These are phyloP conservation scores for Penicillium maclennaniae DNA, from an alignment of 495 filamentous ascomycete species.

Conservation along the genomic window DNA sequence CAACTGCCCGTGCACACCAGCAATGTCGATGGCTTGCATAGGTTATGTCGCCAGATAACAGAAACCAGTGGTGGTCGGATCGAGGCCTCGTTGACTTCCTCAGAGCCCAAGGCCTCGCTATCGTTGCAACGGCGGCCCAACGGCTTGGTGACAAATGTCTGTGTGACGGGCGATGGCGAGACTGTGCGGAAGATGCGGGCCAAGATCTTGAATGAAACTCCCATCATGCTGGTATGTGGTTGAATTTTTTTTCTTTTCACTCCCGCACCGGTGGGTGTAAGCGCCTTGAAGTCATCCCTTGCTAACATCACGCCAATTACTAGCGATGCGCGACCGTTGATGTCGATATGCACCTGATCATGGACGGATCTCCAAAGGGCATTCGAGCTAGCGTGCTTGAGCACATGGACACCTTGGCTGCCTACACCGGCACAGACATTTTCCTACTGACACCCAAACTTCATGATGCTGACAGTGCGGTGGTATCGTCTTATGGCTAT, in stretches of 20 bases:
- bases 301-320: conserved; percentile 20
- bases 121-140: conserved; percentile 63
- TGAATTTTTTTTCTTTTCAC: conserved; percentile 24
- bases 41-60: conserved; percentile 73
- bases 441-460: conserved; percentile 84
- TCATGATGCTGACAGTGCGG: conserved; percentile 49
- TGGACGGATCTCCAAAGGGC: conserved; percentile 62
- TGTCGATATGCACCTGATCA: conserved; percentile 82
- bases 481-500: conserved; percentile 60
- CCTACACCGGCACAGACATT: conserved; percentile 89
- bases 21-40: conserved; percentile 74
- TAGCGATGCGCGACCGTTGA: conserved; percentile 91
- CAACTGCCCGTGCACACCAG: conserved; percentile 83
- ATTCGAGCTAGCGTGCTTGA: conserved; percentile 70
- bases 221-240: conserved; percentile 74
- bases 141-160: conserved; percentile 83
- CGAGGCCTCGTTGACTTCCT: conserved; percentile 76
- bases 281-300: conserved; percentile 13
- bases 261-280: conserved; percentile 2
- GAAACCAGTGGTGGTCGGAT: conserved; percentile 64
- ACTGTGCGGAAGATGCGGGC: conserved; percentile 79
- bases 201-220: conserved; percentile 79
- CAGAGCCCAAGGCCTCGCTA: conserved; percentile 72
- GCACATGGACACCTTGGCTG: conserved; percentile 77
- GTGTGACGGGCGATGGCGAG: conserved; percentile 79